These are phyloP conservation scores for Teunomyces kruisii DNA, from an alignment of 805 yeast genomes.

Conservation along the genomic window DNA sequence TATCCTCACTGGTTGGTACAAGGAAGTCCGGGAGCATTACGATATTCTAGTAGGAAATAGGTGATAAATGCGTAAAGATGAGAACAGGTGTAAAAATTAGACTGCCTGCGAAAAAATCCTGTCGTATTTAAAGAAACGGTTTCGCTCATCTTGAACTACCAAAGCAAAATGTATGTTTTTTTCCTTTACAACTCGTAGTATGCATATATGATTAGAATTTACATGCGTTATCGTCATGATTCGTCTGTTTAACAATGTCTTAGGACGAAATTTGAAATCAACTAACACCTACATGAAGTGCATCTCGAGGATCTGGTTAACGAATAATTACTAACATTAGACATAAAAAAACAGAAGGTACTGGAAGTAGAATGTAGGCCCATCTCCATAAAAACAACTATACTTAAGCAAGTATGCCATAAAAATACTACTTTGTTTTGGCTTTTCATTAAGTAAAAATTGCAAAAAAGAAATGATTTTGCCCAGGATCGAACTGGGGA, in stretches of 20 bases:
- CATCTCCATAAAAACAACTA: not conserved
- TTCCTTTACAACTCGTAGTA: constrained; percentile 1
- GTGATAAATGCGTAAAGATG: not conserved
- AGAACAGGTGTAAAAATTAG: not conserved
- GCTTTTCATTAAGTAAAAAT: not conserved
- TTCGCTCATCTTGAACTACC: not conserved
- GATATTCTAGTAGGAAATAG: constrained; percentile 6
- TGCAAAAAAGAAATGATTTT: constrained; percentile 57
- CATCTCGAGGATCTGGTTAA: not conserved
- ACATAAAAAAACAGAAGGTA: too few relatives aligned
- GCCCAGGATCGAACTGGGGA: constrained; percentile 99
- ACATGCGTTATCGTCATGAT: constrained; percentile 53
- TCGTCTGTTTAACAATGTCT: constrained; percentile 34
- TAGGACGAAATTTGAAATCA: constrained; percentile 42
- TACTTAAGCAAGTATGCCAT: too few relatives aligned
- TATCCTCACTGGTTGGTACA: constrained; percentile 14
- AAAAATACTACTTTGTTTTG: too few relatives aligned
- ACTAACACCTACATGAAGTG: constrained; percentile 45
- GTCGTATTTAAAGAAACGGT: not conserved
- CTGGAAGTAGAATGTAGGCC: not conserved
- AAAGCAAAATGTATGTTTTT: constrained; percentile 1
- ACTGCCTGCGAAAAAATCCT: not conserved
- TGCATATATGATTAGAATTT: constrained; percentile 24
- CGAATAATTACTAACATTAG: not conserved
- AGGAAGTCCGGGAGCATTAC: constrained; percentile 11